Conservation (phyloP, 108 stramenopile genomes). For the Fragilaria crotonensis region DNA sequence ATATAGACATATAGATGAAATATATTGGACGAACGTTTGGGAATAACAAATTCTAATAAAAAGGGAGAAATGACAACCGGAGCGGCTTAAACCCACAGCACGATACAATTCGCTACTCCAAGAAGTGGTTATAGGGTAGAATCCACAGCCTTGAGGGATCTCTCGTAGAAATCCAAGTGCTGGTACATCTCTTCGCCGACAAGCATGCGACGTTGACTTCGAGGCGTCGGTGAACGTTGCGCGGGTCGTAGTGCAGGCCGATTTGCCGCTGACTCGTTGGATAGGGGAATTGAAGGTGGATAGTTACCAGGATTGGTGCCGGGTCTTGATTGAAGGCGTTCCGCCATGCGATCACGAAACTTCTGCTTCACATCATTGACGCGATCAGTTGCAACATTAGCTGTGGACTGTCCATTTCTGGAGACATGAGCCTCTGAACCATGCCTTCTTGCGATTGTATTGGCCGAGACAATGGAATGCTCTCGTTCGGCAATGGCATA, state of each 20-base stretch:
- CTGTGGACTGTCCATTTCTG: constrained; percentile 3
- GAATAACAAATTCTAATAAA: too few species aligned
- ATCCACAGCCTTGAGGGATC: constrained; percentile 56
- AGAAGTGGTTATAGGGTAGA: too few species aligned
- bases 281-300: neutral
- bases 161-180: constrained; percentile 64
- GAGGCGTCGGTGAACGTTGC: neutral
- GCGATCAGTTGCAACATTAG: constrained; percentile 16
- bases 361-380: constrained; percentile 57
- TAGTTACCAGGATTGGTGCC: too few species aligned
- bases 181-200: constrained; percentile 69
- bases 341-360: constrained; percentile 51
- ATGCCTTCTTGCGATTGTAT: constrained; percentile 11
- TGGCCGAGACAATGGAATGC: constrained; percentile 26
- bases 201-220: neutral
- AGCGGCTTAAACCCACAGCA: too few species aligned
- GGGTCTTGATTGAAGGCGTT: constrained; percentile 3
- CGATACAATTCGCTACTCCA: too few species aligned
- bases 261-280: neutral
- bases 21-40: too few species aligned
- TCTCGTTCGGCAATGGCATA: constrained; percentile 26
- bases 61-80: too few species aligned
- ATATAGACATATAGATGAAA: too few species aligned
- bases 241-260: neutral
- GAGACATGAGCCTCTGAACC: neutral